Evolutionary conservation across 345 rosid species (phyloP).

Genomic region (Orychophragmus violaceus): DNA sequence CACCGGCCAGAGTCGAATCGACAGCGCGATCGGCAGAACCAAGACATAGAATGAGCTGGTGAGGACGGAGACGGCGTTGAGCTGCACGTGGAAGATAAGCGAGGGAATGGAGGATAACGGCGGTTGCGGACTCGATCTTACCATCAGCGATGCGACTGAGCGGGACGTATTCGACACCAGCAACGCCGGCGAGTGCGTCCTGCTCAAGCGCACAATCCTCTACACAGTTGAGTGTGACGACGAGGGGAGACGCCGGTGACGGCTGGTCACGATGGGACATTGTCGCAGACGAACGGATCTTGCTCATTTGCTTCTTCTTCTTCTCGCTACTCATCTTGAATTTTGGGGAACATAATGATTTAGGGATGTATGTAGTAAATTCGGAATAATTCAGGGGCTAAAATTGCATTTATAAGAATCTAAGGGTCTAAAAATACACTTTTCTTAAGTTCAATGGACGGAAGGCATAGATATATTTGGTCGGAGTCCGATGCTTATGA

Average conservation of each 20-base stretch:
- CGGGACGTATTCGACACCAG: slow-evolving; percentile 82
- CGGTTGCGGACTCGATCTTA: slow-evolving; percentile 84
- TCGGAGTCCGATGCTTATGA: too few species aligned
- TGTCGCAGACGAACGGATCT: slow-evolving; percentile 45
- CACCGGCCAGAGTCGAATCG: slow-evolving; percentile 86
- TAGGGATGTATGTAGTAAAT: slow-evolving; percentile 13
- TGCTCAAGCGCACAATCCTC: slow-evolving; percentile 83
- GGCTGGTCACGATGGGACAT: slow-evolving; percentile 48
- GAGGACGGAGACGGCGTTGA: slow-evolving; percentile 92
- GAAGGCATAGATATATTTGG: too few species aligned
- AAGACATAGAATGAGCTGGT: slow-evolving; percentile 90
- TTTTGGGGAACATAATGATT: neutral
- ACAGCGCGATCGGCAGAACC: slow-evolving; percentile 92
- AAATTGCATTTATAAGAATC: neutral
- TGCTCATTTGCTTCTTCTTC: too few species aligned
- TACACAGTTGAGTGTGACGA: slow-evolving; percentile 86
- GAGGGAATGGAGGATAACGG: slow-evolving; percentile 87
- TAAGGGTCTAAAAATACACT: neutral
- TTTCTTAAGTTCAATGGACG: too few species aligned
- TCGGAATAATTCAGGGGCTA: neutral
- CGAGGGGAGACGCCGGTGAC: slow-evolving; percentile 50
- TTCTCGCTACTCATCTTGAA: slow-evolving; percentile 15
- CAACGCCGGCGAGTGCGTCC: slow-evolving; percentile 72
- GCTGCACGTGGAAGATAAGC: slow-evolving; percentile 99
- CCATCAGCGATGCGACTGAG: slow-evolving; percentile 87